phyloP scores from a whole-genome alignment of 768 basidiomycete genomes.

The Lenzites betulinus region DNA sequence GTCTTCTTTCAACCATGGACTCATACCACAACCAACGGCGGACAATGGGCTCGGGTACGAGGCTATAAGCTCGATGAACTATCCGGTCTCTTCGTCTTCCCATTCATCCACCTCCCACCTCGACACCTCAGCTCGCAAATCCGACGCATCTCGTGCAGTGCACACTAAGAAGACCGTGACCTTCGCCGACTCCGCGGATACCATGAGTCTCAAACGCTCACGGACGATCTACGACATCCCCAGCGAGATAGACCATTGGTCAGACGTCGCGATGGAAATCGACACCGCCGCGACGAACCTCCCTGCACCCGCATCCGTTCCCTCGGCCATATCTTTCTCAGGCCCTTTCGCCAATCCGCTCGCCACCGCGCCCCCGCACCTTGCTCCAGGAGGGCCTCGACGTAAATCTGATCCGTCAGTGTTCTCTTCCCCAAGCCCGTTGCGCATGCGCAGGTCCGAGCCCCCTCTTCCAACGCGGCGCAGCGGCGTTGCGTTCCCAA shows the following conservation, averaged over 20 bases:
- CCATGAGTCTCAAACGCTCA: background rate
- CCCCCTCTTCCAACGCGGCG: background rate
- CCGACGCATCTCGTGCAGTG: background rate
- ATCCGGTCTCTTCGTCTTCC: background rate
- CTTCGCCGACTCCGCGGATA: background rate
- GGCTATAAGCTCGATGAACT: background rate
- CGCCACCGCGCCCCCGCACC: too few species aligned
- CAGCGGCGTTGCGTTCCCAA: background rate
- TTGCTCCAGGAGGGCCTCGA: background rate
- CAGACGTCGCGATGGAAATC: background rate
- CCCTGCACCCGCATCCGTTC: too few species aligned
- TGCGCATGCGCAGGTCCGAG: too few species aligned
- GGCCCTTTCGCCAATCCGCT: background rate
- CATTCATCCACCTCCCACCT: background rate
- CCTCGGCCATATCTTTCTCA: background rate
- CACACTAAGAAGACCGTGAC: constrained; percentile 2
- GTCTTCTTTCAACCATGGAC: background rate
- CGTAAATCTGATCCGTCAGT: background rate
- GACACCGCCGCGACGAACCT: background rate
- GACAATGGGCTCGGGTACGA: background rate
- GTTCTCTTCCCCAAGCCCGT: background rate
- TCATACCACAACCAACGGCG: too few species aligned
- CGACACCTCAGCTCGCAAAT: too few species aligned
- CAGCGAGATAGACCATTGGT: background rate
- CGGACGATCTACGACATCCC: background rate